Evolutionary conservation across 1,284 basidiomycete species (phyloP).

Genomic region (Leccinum angustisporum): DNA sequence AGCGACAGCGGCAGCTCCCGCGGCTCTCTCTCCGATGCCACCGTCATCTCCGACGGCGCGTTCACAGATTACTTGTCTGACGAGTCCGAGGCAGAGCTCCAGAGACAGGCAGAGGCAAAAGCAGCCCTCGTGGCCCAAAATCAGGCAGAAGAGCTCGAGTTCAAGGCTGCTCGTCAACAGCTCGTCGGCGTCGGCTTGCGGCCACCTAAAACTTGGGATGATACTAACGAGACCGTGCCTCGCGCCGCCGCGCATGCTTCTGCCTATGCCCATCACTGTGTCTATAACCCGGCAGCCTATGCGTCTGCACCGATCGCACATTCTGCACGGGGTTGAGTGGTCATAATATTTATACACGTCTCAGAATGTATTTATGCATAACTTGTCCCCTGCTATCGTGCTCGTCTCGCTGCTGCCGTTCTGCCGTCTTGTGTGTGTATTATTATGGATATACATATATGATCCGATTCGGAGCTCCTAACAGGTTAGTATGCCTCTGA

Average conservation of each 20-base stretch:
- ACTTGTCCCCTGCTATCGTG: conserved; percentile 15
- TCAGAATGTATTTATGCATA: conserved; percentile 27
- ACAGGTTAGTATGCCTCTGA: conserved; percentile 19
- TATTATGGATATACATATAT: conserved; percentile 11
- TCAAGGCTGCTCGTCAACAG: conserved; percentile 72
- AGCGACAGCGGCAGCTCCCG: conserved; percentile 58
- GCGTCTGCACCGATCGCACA: conserved; percentile 30
- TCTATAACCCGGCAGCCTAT: conserved; percentile 30
- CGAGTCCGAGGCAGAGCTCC: conserved; percentile 79
- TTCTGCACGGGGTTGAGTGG: conserved; percentile 30
- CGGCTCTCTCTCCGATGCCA: conserved; percentile 63
- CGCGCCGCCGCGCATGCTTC: conserved; percentile 27
- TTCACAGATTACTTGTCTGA: conserved; percentile 84
- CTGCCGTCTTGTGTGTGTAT: conserved; percentile 22
- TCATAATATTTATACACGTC: conserved; percentile 26
- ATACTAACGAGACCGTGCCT: conserved; percentile 46
- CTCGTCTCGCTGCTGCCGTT: conserved; percentile 10
- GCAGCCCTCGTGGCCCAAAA: conserved; percentile 75
- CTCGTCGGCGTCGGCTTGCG: conserved; percentile 69
- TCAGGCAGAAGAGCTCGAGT: conserved; percentile 75
- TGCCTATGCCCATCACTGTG: conserved; percentile 30
- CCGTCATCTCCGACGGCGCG: conserved; percentile 76
- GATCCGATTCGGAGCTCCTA: conserved; percentile 16
- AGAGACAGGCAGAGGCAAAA: conserved; percentile 74
- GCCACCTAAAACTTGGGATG: conserved; percentile 74